Conservation (phyloP, 2,329 filamentous ascomycete species). For the Cordyceps militaris region DNA sequence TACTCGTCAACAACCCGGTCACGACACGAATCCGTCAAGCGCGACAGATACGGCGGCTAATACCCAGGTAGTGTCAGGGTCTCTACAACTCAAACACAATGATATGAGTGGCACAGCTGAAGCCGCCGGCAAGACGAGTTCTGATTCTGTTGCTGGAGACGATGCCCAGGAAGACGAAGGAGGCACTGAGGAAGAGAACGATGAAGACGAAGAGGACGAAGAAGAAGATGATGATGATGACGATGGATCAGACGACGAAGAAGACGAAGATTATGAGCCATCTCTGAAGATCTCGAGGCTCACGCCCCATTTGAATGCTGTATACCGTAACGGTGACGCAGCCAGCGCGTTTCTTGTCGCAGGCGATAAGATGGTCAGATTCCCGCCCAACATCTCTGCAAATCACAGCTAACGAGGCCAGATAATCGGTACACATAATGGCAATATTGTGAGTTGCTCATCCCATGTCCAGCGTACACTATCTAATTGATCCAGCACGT, state of each 20-base stretch:
- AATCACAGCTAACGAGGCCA: conserved; percentile 35
- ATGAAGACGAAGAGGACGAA: conserved; percentile 23
- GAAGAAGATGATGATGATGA: conserved; percentile 40
- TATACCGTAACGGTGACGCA: conserved; percentile 93
- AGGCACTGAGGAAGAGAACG: conserved; percentile 11
- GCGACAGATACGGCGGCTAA: background rate
- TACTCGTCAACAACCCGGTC: background rate
- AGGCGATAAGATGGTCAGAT: conserved; percentile 87
- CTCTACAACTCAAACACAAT: background rate
- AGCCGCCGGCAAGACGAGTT: background rate
- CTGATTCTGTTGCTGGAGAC: background rate
- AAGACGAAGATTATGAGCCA: conserved; percentile 83
- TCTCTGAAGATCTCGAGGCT: conserved; percentile 87
- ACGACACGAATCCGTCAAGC: background rate
- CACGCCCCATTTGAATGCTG: conserved; percentile 67
- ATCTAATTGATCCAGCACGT: conserved; percentile 58
- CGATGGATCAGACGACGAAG: conserved; percentile 45
- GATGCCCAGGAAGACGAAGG: background rate
- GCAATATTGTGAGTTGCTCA: conserved; percentile 73
- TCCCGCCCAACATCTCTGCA: background rate
- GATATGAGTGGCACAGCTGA: background rate
- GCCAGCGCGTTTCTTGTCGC: conserved; percentile 86
- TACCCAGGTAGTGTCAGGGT: background rate
- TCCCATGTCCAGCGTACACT: conserved; percentile 20
- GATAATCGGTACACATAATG: conserved; percentile 93